phyloP scores from a whole-genome alignment of 257 asterid species.

The Solanum ossicruentum region DNA sequence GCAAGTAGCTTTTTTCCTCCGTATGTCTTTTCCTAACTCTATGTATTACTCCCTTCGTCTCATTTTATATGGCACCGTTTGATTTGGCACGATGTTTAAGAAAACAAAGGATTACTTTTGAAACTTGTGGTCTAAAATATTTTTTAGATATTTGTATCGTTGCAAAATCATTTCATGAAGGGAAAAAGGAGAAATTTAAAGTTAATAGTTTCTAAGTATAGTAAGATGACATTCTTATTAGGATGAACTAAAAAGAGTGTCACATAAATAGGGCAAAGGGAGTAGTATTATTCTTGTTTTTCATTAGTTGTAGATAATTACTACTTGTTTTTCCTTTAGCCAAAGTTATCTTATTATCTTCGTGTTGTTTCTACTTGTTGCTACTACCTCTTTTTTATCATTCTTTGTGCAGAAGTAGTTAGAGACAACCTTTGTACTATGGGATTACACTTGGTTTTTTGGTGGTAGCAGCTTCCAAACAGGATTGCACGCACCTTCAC shows the following conservation, averaged over 20 bases:
- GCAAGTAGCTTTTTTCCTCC: background rate
- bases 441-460: background rate
- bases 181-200: no score
- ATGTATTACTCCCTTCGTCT: background rate
- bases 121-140: no score
- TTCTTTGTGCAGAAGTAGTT: background rate
- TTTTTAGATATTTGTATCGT: no score
- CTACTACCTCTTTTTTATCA: background rate
- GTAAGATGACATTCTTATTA: no score
- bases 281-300: background rate
- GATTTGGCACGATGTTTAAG: no score
- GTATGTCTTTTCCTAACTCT: background rate
- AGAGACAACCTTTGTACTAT: background rate
- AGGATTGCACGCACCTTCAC: background rate
- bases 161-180: no score
- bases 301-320: background rate
- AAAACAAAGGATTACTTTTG: no score
- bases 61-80: no score
- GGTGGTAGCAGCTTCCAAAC: background rate
- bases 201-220: no score
- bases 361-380: background rate
- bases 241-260: no score
- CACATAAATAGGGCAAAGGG: no score
- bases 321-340: background rate
- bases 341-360: background rate